These are phyloP conservation scores for Bryopsis sp. DNA, from an alignment of 139 green algal genomes.

Conservation along the genomic window DNA sequence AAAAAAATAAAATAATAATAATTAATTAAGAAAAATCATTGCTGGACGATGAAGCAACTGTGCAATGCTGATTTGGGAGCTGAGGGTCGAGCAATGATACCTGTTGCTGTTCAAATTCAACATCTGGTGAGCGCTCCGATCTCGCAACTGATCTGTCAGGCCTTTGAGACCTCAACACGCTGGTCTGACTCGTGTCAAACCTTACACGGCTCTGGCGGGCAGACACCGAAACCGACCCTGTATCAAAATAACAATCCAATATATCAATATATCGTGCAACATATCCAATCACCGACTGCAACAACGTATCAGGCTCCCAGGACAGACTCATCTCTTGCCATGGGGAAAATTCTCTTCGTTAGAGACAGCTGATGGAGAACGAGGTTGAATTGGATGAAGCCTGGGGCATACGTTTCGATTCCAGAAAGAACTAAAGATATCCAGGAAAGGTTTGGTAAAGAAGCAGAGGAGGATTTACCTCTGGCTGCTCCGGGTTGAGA, in stretches of 20 bases:
- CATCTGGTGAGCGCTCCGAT: neutral
- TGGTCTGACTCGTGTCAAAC: neutral
- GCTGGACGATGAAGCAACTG: neutral
- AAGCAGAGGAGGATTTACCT: neutral
- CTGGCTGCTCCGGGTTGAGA: conserved; percentile 8
- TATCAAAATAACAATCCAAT: neutral
- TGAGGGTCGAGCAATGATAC: neutral
- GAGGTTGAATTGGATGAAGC: too few species aligned
- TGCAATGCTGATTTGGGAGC: neutral
- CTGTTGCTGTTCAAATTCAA: neutral
- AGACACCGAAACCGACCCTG: neutral
- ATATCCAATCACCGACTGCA: neutral
- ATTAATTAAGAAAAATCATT: conserved; percentile 6
- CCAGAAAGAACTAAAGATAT: neutral
- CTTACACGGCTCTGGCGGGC: neutral
- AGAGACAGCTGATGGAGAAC: too few species aligned
- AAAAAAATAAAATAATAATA: neutral
- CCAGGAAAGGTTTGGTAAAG: neutral
- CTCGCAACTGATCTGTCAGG: too few species aligned
- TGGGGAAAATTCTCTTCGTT: too few species aligned
- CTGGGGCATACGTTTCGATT: too few species aligned
- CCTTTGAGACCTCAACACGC: neutral
- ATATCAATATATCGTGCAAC: neutral
- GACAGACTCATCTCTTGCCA: too few species aligned
- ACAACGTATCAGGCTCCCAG: neutral